A percentile compares a stretch with the other conserved stretches of the same genome.
Evolutionary conservation across 441 rosid genomes (phyloP).

Genomic region (Pelargonium cotyledonis): DNA sequence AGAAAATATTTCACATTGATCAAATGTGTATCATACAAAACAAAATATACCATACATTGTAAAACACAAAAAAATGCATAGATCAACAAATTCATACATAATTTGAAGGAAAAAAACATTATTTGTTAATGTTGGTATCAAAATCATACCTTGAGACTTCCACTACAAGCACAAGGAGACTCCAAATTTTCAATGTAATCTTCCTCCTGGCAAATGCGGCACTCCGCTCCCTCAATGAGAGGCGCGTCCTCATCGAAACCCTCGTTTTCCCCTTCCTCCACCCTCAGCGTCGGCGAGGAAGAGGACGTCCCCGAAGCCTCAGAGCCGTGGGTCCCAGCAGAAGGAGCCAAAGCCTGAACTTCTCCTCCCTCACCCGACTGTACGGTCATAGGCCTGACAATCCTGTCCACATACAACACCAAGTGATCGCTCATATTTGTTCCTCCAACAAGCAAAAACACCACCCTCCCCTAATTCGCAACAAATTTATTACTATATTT

Average conservation of each 20-base stretch:
- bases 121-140: too few relatives aligned
- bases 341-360: not conserved
- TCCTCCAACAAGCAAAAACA: not conserved
- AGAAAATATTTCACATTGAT: too few relatives aligned
- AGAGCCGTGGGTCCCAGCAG: not conserved
- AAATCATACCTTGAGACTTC: conserved; percentile 68
- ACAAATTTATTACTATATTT: not conserved
- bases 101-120: not conserved
- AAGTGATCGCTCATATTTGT: conserved; percentile 56
- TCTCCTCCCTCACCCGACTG: not conserved
- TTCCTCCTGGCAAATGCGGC: conserved; percentile 97
- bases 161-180: conserved; percentile 85
- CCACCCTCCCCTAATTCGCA: not conserved
- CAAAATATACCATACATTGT: too few relatives aligned
- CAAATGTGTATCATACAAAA: too few relatives aligned
- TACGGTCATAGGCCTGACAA: not conserved
- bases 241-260: conserved; percentile 53
- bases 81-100: not conserved
- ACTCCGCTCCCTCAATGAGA: conserved; percentile 63
- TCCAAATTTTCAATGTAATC: conserved; percentile 62
- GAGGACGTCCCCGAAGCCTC: conserved; percentile 28
- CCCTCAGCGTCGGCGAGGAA: conserved; percentile 20
- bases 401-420: conserved; percentile 14
- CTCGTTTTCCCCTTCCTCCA: conserved; percentile 17
- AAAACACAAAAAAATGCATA: too few relatives aligned